Conservation (phyloP, 768 basidiomycete genomes). For the Leccinellum rugosiceps region DNA sequence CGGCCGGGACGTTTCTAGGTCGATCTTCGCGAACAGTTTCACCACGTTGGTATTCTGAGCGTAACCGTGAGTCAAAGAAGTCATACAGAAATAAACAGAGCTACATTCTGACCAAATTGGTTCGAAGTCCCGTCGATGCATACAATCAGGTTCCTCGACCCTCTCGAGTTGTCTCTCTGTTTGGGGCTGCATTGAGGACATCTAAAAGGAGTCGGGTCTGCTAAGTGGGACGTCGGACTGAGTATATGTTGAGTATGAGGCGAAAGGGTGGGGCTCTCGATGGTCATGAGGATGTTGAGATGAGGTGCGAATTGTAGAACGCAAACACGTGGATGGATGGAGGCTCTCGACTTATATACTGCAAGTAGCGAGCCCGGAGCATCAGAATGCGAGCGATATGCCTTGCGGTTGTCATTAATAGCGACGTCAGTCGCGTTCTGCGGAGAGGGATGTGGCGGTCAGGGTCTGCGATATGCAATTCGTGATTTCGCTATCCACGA, state of each 20-base stretch:
- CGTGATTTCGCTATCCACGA: conserved; percentile 6
- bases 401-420: conserved; percentile 2
- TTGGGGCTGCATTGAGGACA: conserved; percentile 14
- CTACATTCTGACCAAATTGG: background rate
- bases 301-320: background rate
- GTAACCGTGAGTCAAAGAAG: background rate
- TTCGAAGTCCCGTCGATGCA: background rate
- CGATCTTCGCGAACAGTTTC: background rate
- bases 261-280: background rate
- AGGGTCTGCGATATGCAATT: conserved; percentile 4
- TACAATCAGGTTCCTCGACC: conserved; percentile 16
- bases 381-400: background rate
- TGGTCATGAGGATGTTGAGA: background rate
- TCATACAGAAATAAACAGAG: background rate
- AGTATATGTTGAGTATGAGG: background rate
- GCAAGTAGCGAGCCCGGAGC: background rate
- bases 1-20: background rate
- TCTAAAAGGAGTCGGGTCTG: background rate
- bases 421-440: background rate
- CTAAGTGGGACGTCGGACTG: background rate
- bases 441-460: conserved; percentile 3
- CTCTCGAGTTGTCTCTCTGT: conserved; percentile 1
- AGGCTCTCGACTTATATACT: background rate
- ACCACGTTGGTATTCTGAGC: background rate
- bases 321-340: background rate